Base-by-base conservation (phyloP, 2,329 filamentous ascomycete species). In the Dactylellina haptotyla region DNA sequence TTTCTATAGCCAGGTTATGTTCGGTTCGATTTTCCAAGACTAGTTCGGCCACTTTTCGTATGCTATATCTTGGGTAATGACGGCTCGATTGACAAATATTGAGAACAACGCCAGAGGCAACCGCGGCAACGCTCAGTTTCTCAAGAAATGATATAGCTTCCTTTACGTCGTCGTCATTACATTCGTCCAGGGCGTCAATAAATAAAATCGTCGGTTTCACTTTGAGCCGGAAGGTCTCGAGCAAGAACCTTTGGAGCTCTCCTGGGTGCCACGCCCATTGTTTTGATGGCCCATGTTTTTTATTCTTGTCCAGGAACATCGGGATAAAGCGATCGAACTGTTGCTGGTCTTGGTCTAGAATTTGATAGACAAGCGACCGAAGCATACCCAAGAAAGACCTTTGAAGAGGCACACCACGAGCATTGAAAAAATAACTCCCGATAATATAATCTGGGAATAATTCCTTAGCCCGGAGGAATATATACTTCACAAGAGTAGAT, bases 141-240 rank as follows among this genome's bases (percentile, higher is more conserved):
- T 80, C 77, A 6, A 81, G 77, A 51, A 81, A 81, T 0, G 50
- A n/a, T n/a, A 80, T 66, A 75, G 81, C 79, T 0, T 77, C 76
- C 43, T 77, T 79, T 0, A 80, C 66, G 4, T 81, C 75, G 2
- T 75, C 28, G 41, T 79, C 78, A 14, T 78, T 70, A 39, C 80
- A 80, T 66, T 81, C 80, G 53, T 81, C 80, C 1, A 81, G 69
- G 0, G 80, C 80, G 30, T 81, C 80, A 16, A 81, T 77, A 20
- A 79, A 28, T 2, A 75, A 12, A 2, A 75, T n/a, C 16, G 74
- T 9, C 2, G 45, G 66, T 4, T 39, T 8, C 4, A 16, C 3
- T 10, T 3, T 14, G 16, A 14, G 16, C 3, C 34, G 3, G 16
- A 39, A 3, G 2, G 16, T 3, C 9, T 39, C 34, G 12, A 39